Evolutionary conservation across 2,329 filamentous ascomycete genomes (phyloP).

Genomic region (Aspergillus sp.): DNA sequence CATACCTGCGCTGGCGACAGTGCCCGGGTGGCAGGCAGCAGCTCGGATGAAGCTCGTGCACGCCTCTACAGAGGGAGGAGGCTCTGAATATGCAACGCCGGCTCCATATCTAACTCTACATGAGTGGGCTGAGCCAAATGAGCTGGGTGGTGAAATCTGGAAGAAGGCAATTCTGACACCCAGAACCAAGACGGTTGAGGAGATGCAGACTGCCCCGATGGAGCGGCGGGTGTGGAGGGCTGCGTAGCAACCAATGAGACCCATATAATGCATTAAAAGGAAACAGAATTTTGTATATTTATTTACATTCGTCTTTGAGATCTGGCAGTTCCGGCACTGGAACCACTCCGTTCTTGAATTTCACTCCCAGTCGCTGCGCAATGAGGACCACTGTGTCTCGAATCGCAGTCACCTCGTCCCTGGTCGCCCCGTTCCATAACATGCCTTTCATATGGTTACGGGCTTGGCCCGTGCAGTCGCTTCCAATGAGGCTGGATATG

Average conservation of each 20-base stretch:
- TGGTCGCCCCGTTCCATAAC: background rate
- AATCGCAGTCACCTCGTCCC: background rate
- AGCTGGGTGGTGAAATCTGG: background rate
- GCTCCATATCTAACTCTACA: background rate
- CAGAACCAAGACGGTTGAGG: background rate
- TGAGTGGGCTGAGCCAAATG: background rate
- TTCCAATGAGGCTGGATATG: background rate
- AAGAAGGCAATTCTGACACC: background rate
- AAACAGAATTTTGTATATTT: background rate
- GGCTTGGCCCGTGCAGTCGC: background rate
- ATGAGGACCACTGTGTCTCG: background rate
- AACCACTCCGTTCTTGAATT: background rate
- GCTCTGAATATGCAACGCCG: no score
- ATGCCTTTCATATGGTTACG: background rate
- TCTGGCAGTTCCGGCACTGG: background rate
- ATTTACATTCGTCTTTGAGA: background rate
- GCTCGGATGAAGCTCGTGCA: background rate
- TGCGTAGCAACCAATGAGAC: no score
- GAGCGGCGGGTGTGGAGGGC: background rate
- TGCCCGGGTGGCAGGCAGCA: background rate
- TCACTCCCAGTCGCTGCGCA: background rate
- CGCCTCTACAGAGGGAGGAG: no score
- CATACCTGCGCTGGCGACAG: background rate
- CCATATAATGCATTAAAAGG: no score
- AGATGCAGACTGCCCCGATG: background rate